These are phyloP conservation scores for Heliamphora pulchella DNA, from an alignment of 179 eudicot species.

Conservation along the genomic window DNA sequence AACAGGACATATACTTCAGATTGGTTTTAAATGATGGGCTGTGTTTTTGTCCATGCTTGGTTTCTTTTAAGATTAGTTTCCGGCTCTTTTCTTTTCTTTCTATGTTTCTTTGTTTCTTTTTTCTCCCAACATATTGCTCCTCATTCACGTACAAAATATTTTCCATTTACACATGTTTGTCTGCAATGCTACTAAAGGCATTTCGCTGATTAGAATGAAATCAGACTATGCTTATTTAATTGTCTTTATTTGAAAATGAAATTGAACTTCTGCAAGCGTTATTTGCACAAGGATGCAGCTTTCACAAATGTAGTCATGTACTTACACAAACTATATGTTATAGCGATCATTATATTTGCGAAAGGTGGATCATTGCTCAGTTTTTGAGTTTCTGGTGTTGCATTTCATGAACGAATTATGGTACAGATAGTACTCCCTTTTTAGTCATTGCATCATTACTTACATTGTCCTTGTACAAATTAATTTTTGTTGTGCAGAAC, in stretches of 20 bases:
- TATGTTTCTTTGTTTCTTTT: too few species aligned
- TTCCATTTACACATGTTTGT: not conserved
- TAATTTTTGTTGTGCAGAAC: constrained; percentile 40
- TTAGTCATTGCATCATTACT: not conserved
- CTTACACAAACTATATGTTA: not conserved
- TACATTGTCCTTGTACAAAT: not conserved
- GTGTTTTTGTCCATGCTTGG: not conserved
- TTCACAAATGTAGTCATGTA: not conserved
- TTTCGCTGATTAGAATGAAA: not conserved
- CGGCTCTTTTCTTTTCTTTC: too few species aligned
- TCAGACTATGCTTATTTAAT: not conserved
- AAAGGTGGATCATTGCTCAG: constrained; percentile 6
- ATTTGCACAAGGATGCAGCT: not conserved
- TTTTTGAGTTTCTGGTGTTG: constrained; percentile 12
- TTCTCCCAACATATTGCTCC: not conserved
- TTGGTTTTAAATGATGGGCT: not conserved
- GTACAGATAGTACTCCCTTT: not conserved
- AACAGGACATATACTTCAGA: not conserved
- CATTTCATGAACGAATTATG: constrained; percentile 7
- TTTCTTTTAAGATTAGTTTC: not conserved
- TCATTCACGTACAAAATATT: not conserved
- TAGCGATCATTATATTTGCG: not conserved
- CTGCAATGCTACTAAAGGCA: not conserved
- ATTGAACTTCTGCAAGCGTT: not conserved
- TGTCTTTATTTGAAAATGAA: not conserved